Evolutionary conservation across 2,329 filamentous ascomycete species (phyloP).

Genomic region (Aureobasidium sp.): DNA sequence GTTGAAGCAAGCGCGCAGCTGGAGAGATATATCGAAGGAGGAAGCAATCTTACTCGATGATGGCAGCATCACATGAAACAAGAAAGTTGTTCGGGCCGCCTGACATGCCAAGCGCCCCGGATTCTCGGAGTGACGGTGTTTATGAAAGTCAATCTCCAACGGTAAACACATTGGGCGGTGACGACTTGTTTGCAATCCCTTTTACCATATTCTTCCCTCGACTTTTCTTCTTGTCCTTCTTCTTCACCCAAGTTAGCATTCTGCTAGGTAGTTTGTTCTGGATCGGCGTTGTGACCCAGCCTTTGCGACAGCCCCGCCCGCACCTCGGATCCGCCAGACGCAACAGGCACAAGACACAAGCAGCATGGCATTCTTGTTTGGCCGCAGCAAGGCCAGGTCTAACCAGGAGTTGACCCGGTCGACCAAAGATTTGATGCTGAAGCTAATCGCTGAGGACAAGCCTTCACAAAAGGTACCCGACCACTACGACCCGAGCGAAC

Average conservation of each 20-base stretch:
- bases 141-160: background rate
- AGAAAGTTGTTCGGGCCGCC: background rate
- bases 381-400: slow-evolving; percentile 51
- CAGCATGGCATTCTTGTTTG: slow-evolving; percentile 63
- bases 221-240: background rate
- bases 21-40: background rate
- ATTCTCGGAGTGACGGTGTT: background rate
- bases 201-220: background rate
- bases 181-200: background rate
- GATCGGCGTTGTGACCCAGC: background rate
- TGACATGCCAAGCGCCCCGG: background rate
- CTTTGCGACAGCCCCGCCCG: background rate
- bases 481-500: slow-evolving; percentile 3
- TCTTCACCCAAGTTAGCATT: background rate
- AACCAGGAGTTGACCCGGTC: slow-evolving; percentile 53
- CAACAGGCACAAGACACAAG: slow-evolving; percentile 26
- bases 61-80: background rate
- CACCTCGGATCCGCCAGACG: background rate
- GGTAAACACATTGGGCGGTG: slow-evolving; percentile 6
- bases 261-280: background rate
- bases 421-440: slow-evolving; percentile 54
- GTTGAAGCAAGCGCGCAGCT: background rate
- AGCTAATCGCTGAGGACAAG: slow-evolving; percentile 47
- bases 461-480: slow-evolving; percentile 46
- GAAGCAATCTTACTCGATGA: background rate